Evolutionary conservation across 1,284 basidiomycete genomes (phyloP).

Genomic region (Heliocybe sulcata): DNA sequence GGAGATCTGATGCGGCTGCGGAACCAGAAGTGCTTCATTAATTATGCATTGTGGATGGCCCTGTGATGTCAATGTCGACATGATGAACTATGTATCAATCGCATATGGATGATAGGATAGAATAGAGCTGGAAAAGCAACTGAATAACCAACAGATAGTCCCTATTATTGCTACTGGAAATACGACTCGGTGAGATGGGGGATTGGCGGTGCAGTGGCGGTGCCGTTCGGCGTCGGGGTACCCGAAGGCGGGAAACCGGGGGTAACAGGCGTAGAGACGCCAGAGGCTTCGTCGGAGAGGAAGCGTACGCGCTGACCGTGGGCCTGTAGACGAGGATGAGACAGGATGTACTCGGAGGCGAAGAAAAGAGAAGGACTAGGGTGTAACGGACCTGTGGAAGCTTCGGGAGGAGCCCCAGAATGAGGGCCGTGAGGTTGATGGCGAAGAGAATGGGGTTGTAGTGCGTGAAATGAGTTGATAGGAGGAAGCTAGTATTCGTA

Average conservation of each 20-base stretch:
- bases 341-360: conserved; percentile 4
- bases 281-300: conserved; percentile 52
- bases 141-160: background rate
- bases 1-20: no score
- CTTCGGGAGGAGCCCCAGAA: conserved; percentile 90
- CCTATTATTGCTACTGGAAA: conserved; percentile 18
- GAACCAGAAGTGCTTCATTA: background rate
- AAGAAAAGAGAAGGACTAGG: background rate
- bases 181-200: conserved; percentile 27
- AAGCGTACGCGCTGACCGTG: conserved; percentile 77
- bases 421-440: conserved; percentile 82
- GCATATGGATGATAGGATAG: background rate
- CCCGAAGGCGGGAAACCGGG: conserved; percentile 35
- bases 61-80: background rate
- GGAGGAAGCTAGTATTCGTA: conserved; percentile 67
- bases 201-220: conserved; percentile 12
- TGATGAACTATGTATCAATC: background rate
- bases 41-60: background rate
- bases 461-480: conserved; percentile 97
- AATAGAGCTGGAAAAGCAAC: background rate
- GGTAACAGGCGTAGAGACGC: conserved; percentile 57
- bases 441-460: conserved; percentile 92
- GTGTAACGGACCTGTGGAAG: conserved; percentile 68
- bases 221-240: conserved; percentile 15
- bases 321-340: conserved; percentile 6